phyloP scores from a whole-genome alignment of 352 stramenopile genomes.

The Globisporangium apiculatum region DNA sequence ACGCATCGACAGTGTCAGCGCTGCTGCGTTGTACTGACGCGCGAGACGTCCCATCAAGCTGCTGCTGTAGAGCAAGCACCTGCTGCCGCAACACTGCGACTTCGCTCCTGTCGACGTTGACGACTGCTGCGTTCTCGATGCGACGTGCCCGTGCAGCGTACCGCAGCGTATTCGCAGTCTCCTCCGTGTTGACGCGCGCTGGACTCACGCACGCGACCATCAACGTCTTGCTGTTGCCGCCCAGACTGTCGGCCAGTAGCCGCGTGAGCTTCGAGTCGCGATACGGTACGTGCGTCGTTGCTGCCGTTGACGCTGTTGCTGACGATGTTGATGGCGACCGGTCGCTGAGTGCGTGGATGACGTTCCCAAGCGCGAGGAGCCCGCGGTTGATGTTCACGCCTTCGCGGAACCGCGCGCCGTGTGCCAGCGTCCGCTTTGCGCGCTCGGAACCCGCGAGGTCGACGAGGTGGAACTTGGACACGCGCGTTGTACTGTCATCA shows the following conservation, averaged over 20 bases:
- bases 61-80: slow-evolving; percentile 28
- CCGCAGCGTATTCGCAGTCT: slow-evolving; percentile 95
- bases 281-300: slow-evolving; percentile 67
- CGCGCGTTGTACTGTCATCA: slow-evolving; percentile 20
- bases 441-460: slow-evolving; percentile 95
- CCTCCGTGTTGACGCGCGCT: slow-evolving; percentile 80
- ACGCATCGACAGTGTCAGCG: neutral
- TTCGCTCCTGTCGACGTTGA: slow-evolving; percentile 94
- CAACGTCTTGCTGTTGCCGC: slow-evolving; percentile 88
- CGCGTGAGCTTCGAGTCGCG: slow-evolving; percentile 89
- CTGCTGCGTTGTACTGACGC: neutral
- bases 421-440: slow-evolving; percentile 82
- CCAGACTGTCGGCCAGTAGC: slow-evolving; percentile 83
- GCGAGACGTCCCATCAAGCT: neutral
- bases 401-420: slow-evolving; percentile 88
- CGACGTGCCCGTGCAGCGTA: slow-evolving; percentile 95
- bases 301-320: slow-evolving; percentile 12
- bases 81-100: slow-evolving; percentile 58
- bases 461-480: slow-evolving; percentile 91
- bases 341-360: slow-evolving; percentile 91
- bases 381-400: slow-evolving; percentile 93
- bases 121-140: slow-evolving; percentile 96
- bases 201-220: slow-evolving; percentile 87
- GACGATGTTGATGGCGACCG: slow-evolving; percentile 6
- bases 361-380: slow-evolving; percentile 92